Base-by-base conservation (phyloP, 2,329 filamentous ascomycete species). In the Fusarium falciforme region DNA sequence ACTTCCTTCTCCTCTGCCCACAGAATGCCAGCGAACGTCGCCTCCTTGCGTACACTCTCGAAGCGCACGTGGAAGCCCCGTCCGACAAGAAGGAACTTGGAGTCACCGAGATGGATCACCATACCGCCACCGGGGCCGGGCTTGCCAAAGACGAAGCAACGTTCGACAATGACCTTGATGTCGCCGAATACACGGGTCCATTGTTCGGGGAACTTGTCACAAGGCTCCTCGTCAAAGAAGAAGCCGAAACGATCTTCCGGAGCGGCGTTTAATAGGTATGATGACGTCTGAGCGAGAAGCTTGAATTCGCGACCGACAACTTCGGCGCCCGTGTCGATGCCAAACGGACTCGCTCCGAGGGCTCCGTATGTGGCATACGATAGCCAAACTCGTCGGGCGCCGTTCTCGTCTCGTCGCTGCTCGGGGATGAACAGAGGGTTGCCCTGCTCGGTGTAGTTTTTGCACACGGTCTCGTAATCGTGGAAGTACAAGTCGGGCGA, bases 351-450 rank as follows among this genome's bases (percentile, higher is more conserved):
- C 0, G 79, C 76, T 0, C 85, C 85, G 0, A 87, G 72, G 3
- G 81, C 80, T 14, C 79, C 79, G 60, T 85, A 83, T 0, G 83
- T 82, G 2, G 83, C 85, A 22, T 83, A 84, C 0, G 86, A 82
- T 0, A 81, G 60, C 84, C 84, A 87, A 1, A 86, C 76, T 3
- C 85, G 71, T 7, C 84, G 76, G 0, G 84, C 81, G 7, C 85
- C 85, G 31, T 83, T 80, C 38, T 86, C 85, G 62, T 88, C 87
- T 14, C 87, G 81, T 6, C 86, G 80, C 72, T 88, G 87, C 78
- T 89, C 87, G 0, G 87, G 87, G 40, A 89, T 87, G 70, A 88
- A 88, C 0, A 89, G 80, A 0, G 85, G 82, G 70, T 87, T 84
- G 12, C 79, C 76, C 5, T 82, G 78, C 59, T 86, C 84, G 4